Evolutionary conservation across 495 filamentous ascomycete species (phyloP), one percentile per base, ranked within the genome.

Genomic region (Xylaria bambusicola): DNA sequence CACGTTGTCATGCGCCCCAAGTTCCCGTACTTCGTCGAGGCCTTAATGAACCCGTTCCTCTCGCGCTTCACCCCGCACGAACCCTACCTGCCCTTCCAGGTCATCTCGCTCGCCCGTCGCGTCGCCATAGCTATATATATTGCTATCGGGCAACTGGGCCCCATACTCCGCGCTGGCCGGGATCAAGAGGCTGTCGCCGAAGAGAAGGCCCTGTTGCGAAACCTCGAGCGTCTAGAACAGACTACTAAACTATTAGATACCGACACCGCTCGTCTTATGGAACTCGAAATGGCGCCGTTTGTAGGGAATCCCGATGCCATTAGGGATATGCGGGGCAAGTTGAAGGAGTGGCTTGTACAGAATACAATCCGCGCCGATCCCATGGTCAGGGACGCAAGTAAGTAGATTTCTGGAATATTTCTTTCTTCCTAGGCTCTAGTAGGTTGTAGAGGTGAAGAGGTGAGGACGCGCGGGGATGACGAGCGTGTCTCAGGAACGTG

Each of bases 1-100:
- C 79, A 86, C 65, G 75, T 86, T 26, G 81, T 94, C 56, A 91
- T 89, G 46, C 83, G 91, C 13, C 86, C 89, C 0, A 71, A 75
- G 5, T 77, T 77, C 55, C 82, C 85, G 1, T 71, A 75, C 2
- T 65, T 90, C 42, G 67, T 91, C 17, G 76, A 78, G 20, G 72
- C 71, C 2, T 62, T 91, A 36, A 56, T 93, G 40, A 90, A 89
- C 58, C 84, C 89, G 0, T 44, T 95, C 46, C 66, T 89, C 29
- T 65, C 64, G 7, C 67, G 66, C 29, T 58, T 84, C 41, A 73
- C 72, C 4, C 67, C 77, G 26, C 86, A 87, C 58, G 69, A 82
- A 24, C 82, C 86, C 3, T 88, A 94, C 48, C 77, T 97, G n/a
- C 94, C 90, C 10, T 98, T 96, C 71, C 92, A 98, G 73, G 81